Base-by-base conservation (phyloP, 2,329 filamentous ascomycete genomes). In the Bipolaris sorokiniana region DNA sequence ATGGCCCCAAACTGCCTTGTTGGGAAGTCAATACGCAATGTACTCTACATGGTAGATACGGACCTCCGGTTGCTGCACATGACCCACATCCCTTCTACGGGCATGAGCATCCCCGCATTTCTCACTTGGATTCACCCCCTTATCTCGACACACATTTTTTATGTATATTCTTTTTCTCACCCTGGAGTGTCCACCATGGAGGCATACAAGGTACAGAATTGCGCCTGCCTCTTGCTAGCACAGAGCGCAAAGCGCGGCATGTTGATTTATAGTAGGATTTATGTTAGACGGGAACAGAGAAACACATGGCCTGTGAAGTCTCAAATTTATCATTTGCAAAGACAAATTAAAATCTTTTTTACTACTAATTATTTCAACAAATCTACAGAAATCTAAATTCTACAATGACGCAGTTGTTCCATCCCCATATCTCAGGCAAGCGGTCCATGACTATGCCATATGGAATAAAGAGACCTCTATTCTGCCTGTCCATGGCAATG, bases 1-100 rank as follows among this genome's bases (percentile, higher is more conserved):
- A 11, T 33, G 22, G 18, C 34, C 4, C 36, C 33, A 31, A 56
- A 47, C 44, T 58, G 44, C 56, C 48, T 16, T 48, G 52, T 59
- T 56, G 42, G 56, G 56, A 55, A 55, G 47, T 51, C 16, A 7
- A 41, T 5, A 31, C 28, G 28, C 28, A 31, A 31, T 31, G 26
- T 42, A 56, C 40, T 7, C 13, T 15, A 7, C 6, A 41, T 45
- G 31, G 16, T 36, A 16, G 7, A 26, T 22, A 20, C 38, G 16
- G 38, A 20, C 28, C 28, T 42, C 41, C 41, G 41, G n/a, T 47
- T 22, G 28, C 28, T 38, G 16, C 23, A 23, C 6, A n/a, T 40
- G 16, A 5, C 7, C 47, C 28, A 18, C 18, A 10, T n/a, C 22
- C 45, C 33, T 38, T 41, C 45, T 47, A 23, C 11, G 22, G 7